Evolutionary conservation across 768 basidiomycete species (phyloP), one percentile per base, ranked within the genome.

Genomic region (Rhodotorula taiwanensis): DNA sequence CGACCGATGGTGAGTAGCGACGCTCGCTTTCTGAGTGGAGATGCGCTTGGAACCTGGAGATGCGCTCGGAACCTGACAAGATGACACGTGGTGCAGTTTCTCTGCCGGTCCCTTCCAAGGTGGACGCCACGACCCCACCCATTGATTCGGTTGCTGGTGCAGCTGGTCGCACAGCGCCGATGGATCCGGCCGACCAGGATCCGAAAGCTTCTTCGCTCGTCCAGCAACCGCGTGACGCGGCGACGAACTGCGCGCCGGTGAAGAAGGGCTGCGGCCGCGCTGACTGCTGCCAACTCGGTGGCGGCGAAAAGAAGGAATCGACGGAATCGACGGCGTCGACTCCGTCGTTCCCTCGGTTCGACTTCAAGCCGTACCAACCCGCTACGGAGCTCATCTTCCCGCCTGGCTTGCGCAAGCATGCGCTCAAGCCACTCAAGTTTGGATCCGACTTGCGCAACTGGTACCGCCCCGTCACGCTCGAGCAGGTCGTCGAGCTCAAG

Each of bases 371-470:
- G 8, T 73, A 73, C 58, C 47, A 33, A 25, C 67, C 72, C 7
- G 49, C 57, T 7, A 69, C 72, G 3, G 72, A 73, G 51, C 70
- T 71, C 47, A 68, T 73, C 59, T 69, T 54, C 49, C 72, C 72
- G 7, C 62, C 72, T 2, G 57, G 52, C n/a, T 55, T 72, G n/a
- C 33, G 36, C 41, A 67, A 64, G 39, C 66, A 66, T 47, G 21
- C 31, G 34, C 58, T 30, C 52, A 36, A 48, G 44, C 61, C 61
- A 15, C 66, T 63, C 45, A 60, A 48, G 33, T 72, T 52, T 30
- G 64, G 61, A 11, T 59, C 44, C 33, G 10, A 33, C 6, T 34
- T 36, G 33, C 51, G 23, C 23, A 36, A 52, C 51, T 73, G 72
- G 72, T 56, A 67, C 28, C 71, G 72, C 16, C 72, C 72, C 1